Percentiles rank a stretch among this genome's conserved stretches.
Conservation (phyloP, 202 grass and related monocot species). For the Cymbopogon flexuosus region DNA sequence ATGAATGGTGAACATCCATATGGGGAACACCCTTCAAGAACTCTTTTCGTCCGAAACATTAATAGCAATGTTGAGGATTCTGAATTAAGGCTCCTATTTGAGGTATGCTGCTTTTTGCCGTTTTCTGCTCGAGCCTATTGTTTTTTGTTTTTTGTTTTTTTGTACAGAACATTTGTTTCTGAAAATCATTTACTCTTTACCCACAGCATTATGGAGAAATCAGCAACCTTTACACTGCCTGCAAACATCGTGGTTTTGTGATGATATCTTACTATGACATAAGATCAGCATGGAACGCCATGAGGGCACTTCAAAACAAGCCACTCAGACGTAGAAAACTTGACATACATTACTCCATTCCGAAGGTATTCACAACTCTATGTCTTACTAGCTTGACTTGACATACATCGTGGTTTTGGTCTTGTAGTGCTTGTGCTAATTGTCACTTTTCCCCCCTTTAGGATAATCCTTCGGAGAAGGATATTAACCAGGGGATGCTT, state of each 20-base stretch:
- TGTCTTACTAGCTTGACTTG: background rate
- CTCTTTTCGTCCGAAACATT: constrained; percentile 94
- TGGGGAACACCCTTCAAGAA: constrained; percentile 88
- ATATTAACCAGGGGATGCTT: constrained; percentile 86
- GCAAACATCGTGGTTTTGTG: constrained; percentile 98
- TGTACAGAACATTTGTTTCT: constrained; percentile 19
- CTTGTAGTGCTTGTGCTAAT: background rate
- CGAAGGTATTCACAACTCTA: constrained; percentile 61
- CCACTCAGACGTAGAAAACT: constrained; percentile 74
- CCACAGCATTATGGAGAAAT: constrained; percentile 86
- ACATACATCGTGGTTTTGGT: background rate
- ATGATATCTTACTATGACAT: constrained; percentile 99
- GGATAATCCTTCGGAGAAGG: constrained; percentile 88
- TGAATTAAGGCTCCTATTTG: constrained; percentile 67
- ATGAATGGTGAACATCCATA: constrained; percentile 81
- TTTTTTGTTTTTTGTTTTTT: no score
- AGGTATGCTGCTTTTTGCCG: constrained; percentile 38
- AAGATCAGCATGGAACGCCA: constrained; percentile 83
- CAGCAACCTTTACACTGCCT: constrained; percentile 69
- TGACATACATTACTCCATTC: constrained; percentile 97
- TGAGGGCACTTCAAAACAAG: constrained; percentile 85
- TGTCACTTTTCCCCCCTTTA: constrained; percentile 17
- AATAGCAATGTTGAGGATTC: constrained; percentile 91
- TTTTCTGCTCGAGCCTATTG: background rate
- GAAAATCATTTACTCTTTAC: constrained; percentile 17